Percentiles rank a stretch among this genome's conserved stretches.
Conservation (phyloP, 345 rosid genomes). For the Chamaenerion angustifolium region DNA sequence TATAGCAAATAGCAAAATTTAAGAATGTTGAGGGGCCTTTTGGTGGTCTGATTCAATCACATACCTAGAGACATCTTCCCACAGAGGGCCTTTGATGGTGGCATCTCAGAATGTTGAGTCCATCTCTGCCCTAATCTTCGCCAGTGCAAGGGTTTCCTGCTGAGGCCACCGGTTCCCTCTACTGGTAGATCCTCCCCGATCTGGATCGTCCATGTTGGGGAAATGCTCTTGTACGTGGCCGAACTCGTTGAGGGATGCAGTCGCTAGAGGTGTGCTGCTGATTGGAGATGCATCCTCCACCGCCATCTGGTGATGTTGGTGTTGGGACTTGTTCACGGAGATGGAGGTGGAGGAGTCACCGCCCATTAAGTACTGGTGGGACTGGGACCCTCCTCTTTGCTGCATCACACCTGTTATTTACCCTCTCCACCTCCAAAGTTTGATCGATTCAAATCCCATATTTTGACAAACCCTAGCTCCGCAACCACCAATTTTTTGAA, state of each 20-base stretch:
- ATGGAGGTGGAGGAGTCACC: constrained; percentile 7
- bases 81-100: constrained; percentile 74
- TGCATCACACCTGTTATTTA: constrained; percentile 8
- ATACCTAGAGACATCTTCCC: constrained; percentile 92
- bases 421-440: constrained; percentile 10
- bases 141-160: constrained; percentile 73
- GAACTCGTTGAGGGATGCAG: not conserved
- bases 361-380: constrained; percentile 14
- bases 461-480: too few species aligned
- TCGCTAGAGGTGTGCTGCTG: constrained; percentile 73
- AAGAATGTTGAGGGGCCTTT: too few species aligned
- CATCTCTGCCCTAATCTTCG: constrained; percentile 84
- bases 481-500: not conserved
- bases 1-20: too few species aligned
- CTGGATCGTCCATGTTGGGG: constrained; percentile 15
- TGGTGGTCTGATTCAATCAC: not conserved
- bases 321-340: not conserved
- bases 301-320: constrained; percentile 16
- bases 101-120: constrained; percentile 70
- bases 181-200: constrained; percentile 12
- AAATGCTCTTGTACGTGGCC: constrained; percentile 10
- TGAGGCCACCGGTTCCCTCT: constrained; percentile 84
- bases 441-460: too few species aligned
- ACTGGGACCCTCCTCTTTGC: constrained; percentile 24
- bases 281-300: constrained; percentile 85